A percentile compares a stretch with the other conserved stretches of the same genome.
Conservation (phyloP, 345 rosid species). For the Citrus sp. region DNA sequence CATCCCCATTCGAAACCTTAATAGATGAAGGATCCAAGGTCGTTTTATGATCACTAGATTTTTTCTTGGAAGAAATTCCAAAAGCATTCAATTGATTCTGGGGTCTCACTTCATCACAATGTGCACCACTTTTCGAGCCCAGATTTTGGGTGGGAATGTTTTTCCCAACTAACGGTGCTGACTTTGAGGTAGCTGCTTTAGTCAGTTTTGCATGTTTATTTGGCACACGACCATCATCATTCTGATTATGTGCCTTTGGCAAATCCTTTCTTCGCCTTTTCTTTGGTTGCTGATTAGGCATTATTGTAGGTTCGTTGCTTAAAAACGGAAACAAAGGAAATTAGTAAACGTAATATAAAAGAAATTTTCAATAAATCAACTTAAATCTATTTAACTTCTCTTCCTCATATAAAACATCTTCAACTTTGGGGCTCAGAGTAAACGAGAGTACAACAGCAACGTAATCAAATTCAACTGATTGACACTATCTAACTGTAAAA, state of each 20-base stretch:
- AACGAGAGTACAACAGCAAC: background rate
- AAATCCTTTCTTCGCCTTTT: conserved; percentile 81
- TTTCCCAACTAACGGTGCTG: conserved; percentile 30
- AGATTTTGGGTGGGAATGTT: conserved; percentile 32
- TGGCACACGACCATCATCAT: conserved; percentile 39
- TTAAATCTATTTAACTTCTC: background rate
- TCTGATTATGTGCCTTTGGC: conserved; percentile 43
- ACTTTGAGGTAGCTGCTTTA: conserved; percentile 42
- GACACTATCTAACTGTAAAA: background rate
- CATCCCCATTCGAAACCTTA: conserved; percentile 43
- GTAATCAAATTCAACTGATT: background rate
- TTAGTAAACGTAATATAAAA: conserved; percentile 9
- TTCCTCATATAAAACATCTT: background rate
- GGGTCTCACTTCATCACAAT: conserved; percentile 30
- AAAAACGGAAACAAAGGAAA: conserved; percentile 18
- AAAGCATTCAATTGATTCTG: conserved; percentile 42
- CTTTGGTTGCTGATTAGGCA: conserved; percentile 60
- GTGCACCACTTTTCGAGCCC: conserved; percentile 29
- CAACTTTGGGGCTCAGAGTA: background rate
- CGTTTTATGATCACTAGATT: conserved; percentile 44
- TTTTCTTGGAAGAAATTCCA: conserved; percentile 50
- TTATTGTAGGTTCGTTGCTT: conserved; percentile 56
- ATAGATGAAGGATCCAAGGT: conserved; percentile 37
- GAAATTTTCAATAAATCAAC: too few relatives aligned
- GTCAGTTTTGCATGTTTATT: conserved; percentile 56